Percentiles rank a stretch among this genome's conserved stretches.
phyloP scores from a whole-genome alignment of 2,329 filamentous ascomycete species.

The Trichoderma koningii region DNA sequence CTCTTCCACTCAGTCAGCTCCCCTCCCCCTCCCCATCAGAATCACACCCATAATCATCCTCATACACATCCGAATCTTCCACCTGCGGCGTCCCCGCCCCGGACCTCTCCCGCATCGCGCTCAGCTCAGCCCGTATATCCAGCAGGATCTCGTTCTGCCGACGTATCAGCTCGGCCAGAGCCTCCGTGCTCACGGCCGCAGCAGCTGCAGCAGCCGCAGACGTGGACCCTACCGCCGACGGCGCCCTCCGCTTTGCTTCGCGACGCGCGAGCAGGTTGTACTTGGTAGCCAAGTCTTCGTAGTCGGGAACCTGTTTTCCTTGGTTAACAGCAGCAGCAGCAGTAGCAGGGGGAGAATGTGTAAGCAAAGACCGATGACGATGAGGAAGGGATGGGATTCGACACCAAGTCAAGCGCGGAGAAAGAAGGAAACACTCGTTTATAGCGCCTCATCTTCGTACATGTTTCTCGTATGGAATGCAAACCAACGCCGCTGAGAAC shows the following conservation, averaged over 20 bases:
- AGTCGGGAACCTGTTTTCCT: slow-evolving; percentile 16
- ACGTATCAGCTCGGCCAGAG: slow-evolving; percentile 26
- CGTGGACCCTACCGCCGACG: slow-evolving; percentile 7
- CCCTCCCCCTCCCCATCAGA: background rate
- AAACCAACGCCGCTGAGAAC: background rate
- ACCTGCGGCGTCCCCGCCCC: slow-evolving; percentile 22
- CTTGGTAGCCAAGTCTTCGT: slow-evolving; percentile 26
- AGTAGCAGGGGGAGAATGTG: background rate
- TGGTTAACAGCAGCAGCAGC: too few species aligned
- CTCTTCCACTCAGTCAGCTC: background rate
- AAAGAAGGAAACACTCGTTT: background rate
- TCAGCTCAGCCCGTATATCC: slow-evolving; percentile 27
- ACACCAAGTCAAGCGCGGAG: background rate
- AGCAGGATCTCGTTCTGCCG: slow-evolving; percentile 28
- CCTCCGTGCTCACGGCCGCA: slow-evolving; percentile 13
- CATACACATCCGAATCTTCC: slow-evolving; percentile 19
- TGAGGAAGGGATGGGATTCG: too few species aligned
- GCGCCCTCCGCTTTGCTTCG: slow-evolving; percentile 25
- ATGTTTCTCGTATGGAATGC: background rate
- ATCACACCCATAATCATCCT: slow-evolving; percentile 22
- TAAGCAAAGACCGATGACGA: background rate
- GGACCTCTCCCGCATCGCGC: slow-evolving; percentile 26
- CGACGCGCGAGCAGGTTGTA: slow-evolving; percentile 27
- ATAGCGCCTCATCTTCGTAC: background rate
- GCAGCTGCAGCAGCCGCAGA: background rate